Conservation (phyloP, 441 rosid species). For the Populus trichocarpa region DNA sequence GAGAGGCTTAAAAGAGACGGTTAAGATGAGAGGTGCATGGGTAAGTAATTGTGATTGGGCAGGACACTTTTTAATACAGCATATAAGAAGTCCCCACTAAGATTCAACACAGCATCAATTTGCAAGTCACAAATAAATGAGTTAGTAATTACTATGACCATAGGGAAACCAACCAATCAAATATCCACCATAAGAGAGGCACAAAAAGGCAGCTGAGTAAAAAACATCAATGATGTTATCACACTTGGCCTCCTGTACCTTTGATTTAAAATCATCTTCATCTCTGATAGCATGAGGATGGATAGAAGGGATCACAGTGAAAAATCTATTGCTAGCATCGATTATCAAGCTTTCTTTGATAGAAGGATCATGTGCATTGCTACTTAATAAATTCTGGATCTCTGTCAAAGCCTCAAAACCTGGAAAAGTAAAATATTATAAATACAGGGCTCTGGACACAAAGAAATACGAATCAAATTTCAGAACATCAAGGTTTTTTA, state of each 20-base stretch:
- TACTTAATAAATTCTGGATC: constrained; percentile 72
- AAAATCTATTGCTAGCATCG: constrained; percentile 54
- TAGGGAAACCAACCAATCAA: not conserved
- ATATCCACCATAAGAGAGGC: constrained; percentile 1
- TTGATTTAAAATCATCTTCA: constrained; percentile 86
- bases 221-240: constrained; percentile 8
- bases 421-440: constrained; percentile 26
- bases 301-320: constrained; percentile 85
- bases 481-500: not conserved
- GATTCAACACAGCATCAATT: not conserved
- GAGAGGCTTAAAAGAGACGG: not conserved
- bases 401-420: constrained; percentile 97
- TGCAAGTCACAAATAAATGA: not conserved
- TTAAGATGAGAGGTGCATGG: not conserved
- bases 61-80: not conserved
- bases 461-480: constrained; percentile 11
- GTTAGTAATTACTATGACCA: not conserved
- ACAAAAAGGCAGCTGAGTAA: not conserved
- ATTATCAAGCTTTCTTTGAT: constrained; percentile 71
- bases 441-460: constrained; percentile 4
- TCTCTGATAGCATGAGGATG: constrained; percentile 87
- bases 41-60: not conserved
- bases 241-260: constrained; percentile 42
- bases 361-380: constrained; percentile 42
- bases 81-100: not conserved